Base-by-base conservation (phyloP, 495 filamentous ascomycete genomes). In the Hypoxylon lenormandii region DNA sequence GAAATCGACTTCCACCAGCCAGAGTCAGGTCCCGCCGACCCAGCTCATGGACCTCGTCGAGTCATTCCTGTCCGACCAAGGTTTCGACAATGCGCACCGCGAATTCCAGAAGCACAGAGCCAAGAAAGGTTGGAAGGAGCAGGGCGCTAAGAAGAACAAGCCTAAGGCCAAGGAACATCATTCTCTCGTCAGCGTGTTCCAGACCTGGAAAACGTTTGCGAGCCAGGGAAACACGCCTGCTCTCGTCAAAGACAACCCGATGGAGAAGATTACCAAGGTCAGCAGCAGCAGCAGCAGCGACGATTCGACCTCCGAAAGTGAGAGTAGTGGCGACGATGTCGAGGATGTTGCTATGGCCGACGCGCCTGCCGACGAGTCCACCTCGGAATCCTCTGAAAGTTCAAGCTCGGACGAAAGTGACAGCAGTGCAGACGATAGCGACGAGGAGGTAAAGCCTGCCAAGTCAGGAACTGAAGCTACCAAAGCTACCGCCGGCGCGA, bases 21-120 rank as follows among this genome's bases (percentile, higher is more conserved):
- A 66, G 23, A 65, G 55, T 56, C 50, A 66, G 21, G 66, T 79
- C 55, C 85, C 84, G 30, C 84, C 89, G 8, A 66, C 83, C 16
- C 83, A 88, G 72, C 77, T 93, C 13, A 73, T 92, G 63, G 83
- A 86, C 40, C 80, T 91, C n/a, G 83, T 93, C 66, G 84, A 86
- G 28, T 78, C 80, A 12, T 92, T 92, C 78, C 82, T 93, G 28
- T 80, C 83, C 64, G 85, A 89, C 40, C 84, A 89, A 74, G 86
- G 87, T 28, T 91, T 90, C 66, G 72, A 81, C 16, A 79, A 79
- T 40, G 84, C 91, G 23, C 85, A 84, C 59, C 76, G 81, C 60
- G 80, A 86, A 2, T 88, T 92, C 65, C 75, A 77, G 18, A 85
- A 89, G 64, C 87, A 92, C 63, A 79, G 83, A 30, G 73, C 72